phyloP scores from a whole-genome alignment of 2,329 filamentous ascomycete species.

The Torrubiellomyces zombiae region DNA sequence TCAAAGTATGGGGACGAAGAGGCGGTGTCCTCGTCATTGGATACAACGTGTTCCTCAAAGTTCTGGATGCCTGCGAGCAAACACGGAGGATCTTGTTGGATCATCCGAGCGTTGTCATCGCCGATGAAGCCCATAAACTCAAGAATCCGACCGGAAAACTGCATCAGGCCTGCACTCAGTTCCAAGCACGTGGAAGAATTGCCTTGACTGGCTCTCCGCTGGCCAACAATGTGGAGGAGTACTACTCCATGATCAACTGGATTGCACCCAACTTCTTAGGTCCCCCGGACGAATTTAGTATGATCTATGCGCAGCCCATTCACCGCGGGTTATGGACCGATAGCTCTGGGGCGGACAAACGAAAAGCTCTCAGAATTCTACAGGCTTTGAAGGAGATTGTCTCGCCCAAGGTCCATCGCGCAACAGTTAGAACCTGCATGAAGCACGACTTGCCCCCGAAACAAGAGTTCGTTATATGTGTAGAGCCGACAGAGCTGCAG shows the following conservation, averaged over 20 bases:
- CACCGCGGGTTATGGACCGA: conserved; percentile 52
- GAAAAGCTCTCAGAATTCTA: conserved; percentile 48
- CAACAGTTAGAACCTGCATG: conserved; percentile 48
- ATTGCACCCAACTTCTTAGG: conserved; percentile 67
- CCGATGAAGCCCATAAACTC: conserved; percentile 70
- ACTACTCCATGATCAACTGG: conserved; percentile 80
- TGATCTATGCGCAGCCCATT: conserved; percentile 59
- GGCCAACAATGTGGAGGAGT: conserved; percentile 70
- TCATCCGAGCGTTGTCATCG: conserved; percentile 56
- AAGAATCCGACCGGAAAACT: conserved; percentile 47
- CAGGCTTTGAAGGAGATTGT: conserved; percentile 55
- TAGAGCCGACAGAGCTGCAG: conserved; percentile 55
- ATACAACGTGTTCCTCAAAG: conserved; percentile 48
- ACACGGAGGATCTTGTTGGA: conserved; percentile 33
- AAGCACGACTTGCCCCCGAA: conserved; percentile 55
- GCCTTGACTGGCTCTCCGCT: conserved; percentile 78
- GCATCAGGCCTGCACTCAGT: conserved; percentile 34
- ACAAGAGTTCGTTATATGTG: conserved; percentile 62
- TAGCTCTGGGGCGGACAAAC: conserved; percentile 37
- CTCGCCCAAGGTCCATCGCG: conserved; percentile 61
- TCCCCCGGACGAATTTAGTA: conserved; percentile 46
- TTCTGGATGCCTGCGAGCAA: conserved; percentile 16
- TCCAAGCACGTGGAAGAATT: conserved; percentile 55
- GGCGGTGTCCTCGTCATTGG: conserved; percentile 67
- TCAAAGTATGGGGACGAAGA: conserved; percentile 41